Evolutionary conservation across 1,284 basidiomycete species (phyloP).

Genomic region (Pyrrhoderma noxium): DNA sequence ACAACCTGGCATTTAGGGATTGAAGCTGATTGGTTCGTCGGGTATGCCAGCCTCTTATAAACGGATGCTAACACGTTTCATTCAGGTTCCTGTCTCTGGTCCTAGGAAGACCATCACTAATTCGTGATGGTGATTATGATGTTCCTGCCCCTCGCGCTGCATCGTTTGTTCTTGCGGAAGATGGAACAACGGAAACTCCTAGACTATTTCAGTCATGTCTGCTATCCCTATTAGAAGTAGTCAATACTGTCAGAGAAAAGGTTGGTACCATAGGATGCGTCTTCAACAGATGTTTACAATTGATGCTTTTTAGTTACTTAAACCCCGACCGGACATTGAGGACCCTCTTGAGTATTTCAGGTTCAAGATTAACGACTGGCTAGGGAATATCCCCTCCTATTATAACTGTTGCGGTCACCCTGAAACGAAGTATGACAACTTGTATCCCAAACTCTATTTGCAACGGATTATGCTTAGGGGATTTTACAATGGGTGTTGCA

Average conservation of each 20-base stretch:
- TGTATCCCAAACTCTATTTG: constrained; percentile 19
- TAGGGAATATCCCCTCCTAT: background rate
- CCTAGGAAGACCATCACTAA: constrained; percentile 39
- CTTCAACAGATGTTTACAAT: too few species aligned
- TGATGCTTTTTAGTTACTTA: background rate
- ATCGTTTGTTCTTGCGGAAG: constrained; percentile 23
- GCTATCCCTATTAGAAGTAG: constrained; percentile 33
- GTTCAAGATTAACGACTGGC: constrained; percentile 6
- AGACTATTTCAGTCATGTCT: constrained; percentile 32
- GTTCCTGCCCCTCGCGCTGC: constrained; percentile 24
- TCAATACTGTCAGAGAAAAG: constrained; percentile 35
- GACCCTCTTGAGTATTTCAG: constrained; percentile 5
- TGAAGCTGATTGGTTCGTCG: constrained; percentile 8
- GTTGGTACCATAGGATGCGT: constrained; percentile 28
- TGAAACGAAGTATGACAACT: constrained; percentile 3
- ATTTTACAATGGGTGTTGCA: constrained; percentile 4
- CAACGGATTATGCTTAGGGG: constrained; percentile 7
- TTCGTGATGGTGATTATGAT: constrained; percentile 18
- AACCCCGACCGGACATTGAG: background rate
- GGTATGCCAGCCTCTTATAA: background rate
- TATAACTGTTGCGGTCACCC: constrained; percentile 21
- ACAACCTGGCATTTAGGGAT: constrained; percentile 9
- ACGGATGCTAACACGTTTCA: too few species aligned
- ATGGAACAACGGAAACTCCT: constrained; percentile 26
- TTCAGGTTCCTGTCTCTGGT: constrained; percentile 26